phyloP scores from a whole-genome alignment of 768 basidiomycete genomes.

The Trametes punicea region DNA sequence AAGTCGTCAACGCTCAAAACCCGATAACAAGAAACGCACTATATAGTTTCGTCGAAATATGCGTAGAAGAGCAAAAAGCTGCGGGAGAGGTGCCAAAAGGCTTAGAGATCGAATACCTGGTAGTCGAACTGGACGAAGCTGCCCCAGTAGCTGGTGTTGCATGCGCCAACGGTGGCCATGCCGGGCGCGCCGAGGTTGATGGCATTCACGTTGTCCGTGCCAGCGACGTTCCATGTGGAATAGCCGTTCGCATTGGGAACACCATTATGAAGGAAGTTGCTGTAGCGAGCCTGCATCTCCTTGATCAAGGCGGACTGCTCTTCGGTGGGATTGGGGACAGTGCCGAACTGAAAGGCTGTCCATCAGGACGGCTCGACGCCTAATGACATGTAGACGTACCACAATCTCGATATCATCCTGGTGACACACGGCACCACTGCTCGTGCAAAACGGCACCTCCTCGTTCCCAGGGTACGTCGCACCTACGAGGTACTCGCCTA shows the following conservation, averaged over 20 bases:
- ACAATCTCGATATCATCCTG: conserved; percentile 82
- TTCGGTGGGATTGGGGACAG: conserved; percentile 49
- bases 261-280: conserved; percentile 58
- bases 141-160: conserved; percentile 69
- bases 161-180: conserved; percentile 51
- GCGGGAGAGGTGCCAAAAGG: neutral
- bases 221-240: conserved; percentile 52
- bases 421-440: conserved; percentile 63
- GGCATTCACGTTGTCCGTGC: conserved; percentile 50
- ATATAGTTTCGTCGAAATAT: neutral
- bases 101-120: conserved; percentile 46
- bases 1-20: conserved; percentile 11
- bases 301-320: conserved; percentile 55
- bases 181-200: conserved; percentile 60
- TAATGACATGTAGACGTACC: conserved; percentile 39
- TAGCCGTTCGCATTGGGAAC: conserved; percentile 54
- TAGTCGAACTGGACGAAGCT: conserved; percentile 63
- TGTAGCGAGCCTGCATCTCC: conserved; percentile 63
- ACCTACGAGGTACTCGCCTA: conserved; percentile 62
- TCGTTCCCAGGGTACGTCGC: conserved; percentile 71
- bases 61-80: neutral
- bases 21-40: conserved; percentile 1
- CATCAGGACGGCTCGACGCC: conserved; percentile 26
- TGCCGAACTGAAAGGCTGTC: conserved; percentile 43
- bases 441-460: conserved; percentile 51